Percentiles rank a stretch among this genome's conserved stretches.
phyloP scores from a whole-genome alignment of 495 filamentous ascomycete genomes.

The Xylaria castorea region DNA sequence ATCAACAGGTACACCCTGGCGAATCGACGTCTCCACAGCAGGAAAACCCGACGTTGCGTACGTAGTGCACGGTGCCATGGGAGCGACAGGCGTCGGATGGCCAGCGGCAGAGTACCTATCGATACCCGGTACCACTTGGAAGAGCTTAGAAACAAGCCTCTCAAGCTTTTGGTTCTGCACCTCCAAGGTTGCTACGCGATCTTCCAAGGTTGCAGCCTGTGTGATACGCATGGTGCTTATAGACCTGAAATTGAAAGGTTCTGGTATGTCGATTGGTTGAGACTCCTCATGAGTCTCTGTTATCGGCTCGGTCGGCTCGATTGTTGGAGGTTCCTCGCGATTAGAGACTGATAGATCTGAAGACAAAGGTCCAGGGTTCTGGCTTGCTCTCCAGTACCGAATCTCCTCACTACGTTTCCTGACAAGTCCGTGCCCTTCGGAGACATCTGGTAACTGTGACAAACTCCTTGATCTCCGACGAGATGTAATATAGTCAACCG shows the following conservation, averaged over 20 bases:
- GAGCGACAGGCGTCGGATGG: constrained; percentile 28
- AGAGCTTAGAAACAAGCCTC: constrained; percentile 51
- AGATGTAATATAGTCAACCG: constrained; percentile 49
- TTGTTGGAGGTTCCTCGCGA: constrained; percentile 46
- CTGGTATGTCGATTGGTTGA: constrained; percentile 48
- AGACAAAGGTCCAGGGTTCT: constrained; percentile 53
- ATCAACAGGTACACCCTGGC: constrained; percentile 34
- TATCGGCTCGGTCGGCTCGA: constrained; percentile 40
- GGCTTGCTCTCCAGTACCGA: constrained; percentile 63
- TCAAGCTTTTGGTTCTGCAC: constrained; percentile 55
- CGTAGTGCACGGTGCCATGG: constrained; percentile 35
- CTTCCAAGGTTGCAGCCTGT: constrained; percentile 57
- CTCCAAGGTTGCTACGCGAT: constrained; percentile 55
- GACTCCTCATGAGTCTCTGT: constrained; percentile 43
- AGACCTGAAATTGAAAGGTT: constrained; percentile 60
- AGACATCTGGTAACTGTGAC: constrained; percentile 54
- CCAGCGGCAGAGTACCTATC: constrained; percentile 35
- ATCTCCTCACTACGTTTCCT: constrained; percentile 64
- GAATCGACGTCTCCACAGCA: constrained; percentile 30
- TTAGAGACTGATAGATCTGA: constrained; percentile 56
- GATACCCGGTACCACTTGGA: constrained; percentile 49
- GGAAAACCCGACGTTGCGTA: constrained; percentile 38
- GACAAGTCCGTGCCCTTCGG: constrained; percentile 32
- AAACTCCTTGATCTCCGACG: constrained; percentile 61
- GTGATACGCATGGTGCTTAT: constrained; percentile 60